phyloP scores from a whole-genome alignment of 805 yeast species.

The Diddensiella santjacobensis region DNA sequence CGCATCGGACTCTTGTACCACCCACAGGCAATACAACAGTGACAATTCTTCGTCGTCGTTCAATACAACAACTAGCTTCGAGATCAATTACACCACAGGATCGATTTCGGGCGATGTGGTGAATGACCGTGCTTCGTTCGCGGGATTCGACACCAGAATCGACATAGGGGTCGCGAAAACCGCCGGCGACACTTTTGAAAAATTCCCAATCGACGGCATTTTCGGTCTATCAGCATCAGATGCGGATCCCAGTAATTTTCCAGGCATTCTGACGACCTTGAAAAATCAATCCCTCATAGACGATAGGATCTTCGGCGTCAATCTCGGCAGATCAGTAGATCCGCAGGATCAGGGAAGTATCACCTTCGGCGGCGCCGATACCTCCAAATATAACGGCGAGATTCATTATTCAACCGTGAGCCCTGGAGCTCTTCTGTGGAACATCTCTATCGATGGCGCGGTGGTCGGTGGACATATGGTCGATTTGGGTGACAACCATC shows the following conservation, averaged over 20 bases:
- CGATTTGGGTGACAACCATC: slow-evolving; percentile 30
- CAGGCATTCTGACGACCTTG: slow-evolving; percentile 27
- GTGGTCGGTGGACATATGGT: slow-evolving; percentile 36
- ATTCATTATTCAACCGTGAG: slow-evolving; percentile 37
- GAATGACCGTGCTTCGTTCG: slow-evolving; percentile 36
- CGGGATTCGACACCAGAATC: slow-evolving; percentile 37
- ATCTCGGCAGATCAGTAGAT: slow-evolving; percentile 37
- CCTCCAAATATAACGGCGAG: slow-evolving; percentile 41
- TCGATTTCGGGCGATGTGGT: slow-evolving; percentile 49
- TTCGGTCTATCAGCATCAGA: slow-evolving; percentile 53
- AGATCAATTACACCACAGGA: slow-evolving; percentile 52
- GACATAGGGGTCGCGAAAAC: slow-evolving; percentile 50
- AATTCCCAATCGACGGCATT: slow-evolving; percentile 55
- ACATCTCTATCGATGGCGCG: slow-evolving; percentile 40
- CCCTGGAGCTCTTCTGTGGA: slow-evolving; percentile 44
- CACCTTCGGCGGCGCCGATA: slow-evolving; percentile 44
- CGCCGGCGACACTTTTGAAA: slow-evolving; percentile 52
- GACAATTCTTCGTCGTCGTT: slow-evolving; percentile 16
- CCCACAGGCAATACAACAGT: slow-evolving; percentile 19
- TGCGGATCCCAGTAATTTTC: slow-evolving; percentile 33
- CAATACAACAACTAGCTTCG: slow-evolving; percentile 35
- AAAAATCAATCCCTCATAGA: slow-evolving; percentile 24
- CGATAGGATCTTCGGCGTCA: slow-evolving; percentile 42
- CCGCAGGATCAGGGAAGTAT: slow-evolving; percentile 38
- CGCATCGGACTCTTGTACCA: slow-evolving; percentile 43